Percentiles rank a stretch among this genome's conserved stretches.
phyloP scores from a whole-genome alignment of 1,284 basidiomycete species.

The Rhizopogon parksii region DNA sequence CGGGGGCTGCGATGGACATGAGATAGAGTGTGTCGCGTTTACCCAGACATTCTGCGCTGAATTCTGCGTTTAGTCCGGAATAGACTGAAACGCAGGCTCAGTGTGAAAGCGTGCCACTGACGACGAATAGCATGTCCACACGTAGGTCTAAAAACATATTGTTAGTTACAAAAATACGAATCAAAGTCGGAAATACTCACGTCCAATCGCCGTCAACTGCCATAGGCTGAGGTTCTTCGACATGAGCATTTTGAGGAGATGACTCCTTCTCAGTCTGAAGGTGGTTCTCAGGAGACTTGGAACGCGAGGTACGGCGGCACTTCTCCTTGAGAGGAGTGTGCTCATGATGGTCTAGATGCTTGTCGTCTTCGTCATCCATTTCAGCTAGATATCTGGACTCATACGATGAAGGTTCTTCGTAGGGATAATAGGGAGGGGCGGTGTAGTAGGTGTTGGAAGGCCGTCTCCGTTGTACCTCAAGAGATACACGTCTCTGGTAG shows the following conservation, averaged over 20 bases:
- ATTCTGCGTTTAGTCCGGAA: conserved; percentile 50
- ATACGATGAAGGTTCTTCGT: conserved; percentile 30
- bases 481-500: conserved; percentile 11
- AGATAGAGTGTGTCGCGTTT: conserved; percentile 3
- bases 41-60: conserved; percentile 25
- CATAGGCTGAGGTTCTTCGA: conserved; percentile 11
- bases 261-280: conserved; percentile 26
- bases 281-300: conserved; percentile 18
- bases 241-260: not conserved
- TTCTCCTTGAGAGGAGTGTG: conserved; percentile 25
- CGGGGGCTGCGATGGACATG: not conserved
- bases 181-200: conserved; percentile 22
- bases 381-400: conserved; percentile 23
- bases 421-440: conserved; percentile 19
- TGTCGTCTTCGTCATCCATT: conserved; percentile 24
- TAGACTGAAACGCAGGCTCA: conserved; percentile 48
- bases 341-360: conserved; percentile 15
- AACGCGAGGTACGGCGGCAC: conserved; percentile 12
- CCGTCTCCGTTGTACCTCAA: conserved; percentile 19
- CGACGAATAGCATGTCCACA: conserved; percentile 45
- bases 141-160: conserved; percentile 36
- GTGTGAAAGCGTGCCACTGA: conserved; percentile 52
- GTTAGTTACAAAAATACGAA: not conserved
- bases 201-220: conserved; percentile 30
- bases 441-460: conserved; percentile 19